A percentile compares a stretch with the other conserved stretches of the same genome.
Evolutionary conservation across 345 rosid genomes (phyloP).

Genomic region (Microthlaspi erraticum): DNA sequence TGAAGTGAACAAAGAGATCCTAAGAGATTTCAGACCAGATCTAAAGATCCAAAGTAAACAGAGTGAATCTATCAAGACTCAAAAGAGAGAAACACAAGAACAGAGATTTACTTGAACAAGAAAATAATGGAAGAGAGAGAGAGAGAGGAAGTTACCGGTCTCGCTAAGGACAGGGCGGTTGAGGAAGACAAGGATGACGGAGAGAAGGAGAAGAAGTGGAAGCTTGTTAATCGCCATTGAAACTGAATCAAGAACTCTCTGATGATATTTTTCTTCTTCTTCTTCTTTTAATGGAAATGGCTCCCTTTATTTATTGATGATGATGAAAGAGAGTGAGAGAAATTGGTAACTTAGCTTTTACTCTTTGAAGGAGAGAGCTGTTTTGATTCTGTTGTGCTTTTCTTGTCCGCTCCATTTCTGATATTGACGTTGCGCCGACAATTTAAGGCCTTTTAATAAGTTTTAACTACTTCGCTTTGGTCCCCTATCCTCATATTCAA

Average conservation of each 20-base stretch:
- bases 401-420: constrained; percentile 23
- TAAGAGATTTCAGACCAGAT: constrained; percentile 19
- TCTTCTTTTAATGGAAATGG: neutral
- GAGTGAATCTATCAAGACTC: neutral
- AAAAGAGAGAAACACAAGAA: constrained; percentile 6
- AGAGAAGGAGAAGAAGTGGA: constrained; percentile 46
- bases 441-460: neutral
- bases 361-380: constrained; percentile 16
- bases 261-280: neutral
- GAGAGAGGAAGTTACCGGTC: constrained; percentile 38
- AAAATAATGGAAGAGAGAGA: neutral
- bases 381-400: constrained; percentile 34
- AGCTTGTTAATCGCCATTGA: constrained; percentile 58
- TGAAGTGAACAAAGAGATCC: constrained; percentile 25
- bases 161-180: constrained; percentile 49
- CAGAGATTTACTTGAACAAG: constrained; percentile 15
- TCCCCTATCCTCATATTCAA: neutral
- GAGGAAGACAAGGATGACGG: constrained; percentile 48
- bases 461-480: constrained; percentile 13
- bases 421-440: constrained; percentile 30
- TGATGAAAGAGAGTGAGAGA: constrained; percentile 13
- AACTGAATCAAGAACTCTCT: constrained; percentile 18
- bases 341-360: constrained; percentile 31
- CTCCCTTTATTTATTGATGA: constrained; percentile 13
- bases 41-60: neutral